Evolutionary conservation across 805 yeast species (phyloP), one percentile per base, ranked within the genome.

Genomic region (Ogataea corticis): DNA sequence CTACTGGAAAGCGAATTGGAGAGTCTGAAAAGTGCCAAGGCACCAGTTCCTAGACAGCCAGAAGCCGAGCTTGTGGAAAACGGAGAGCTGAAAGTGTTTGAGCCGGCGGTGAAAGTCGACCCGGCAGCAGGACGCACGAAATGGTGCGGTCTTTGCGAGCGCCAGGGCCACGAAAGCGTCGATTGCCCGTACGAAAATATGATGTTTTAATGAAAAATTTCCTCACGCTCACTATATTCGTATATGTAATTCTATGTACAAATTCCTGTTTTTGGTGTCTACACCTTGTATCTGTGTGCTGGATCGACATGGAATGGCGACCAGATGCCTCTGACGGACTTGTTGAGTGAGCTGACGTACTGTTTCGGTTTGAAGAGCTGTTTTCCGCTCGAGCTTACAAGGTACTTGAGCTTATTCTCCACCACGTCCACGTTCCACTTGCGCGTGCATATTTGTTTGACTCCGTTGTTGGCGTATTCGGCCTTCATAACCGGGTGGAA

Each of bases 61-160:
- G 30, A 28, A 9, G 21, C 32, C 15, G 6, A 17, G 6, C 41
- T 43, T 4, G 11, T 44, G 18, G 50, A 45, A 30, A 48, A 48
- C 38, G 62, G 62, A 3, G 55, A 52, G 18, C 49, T 59, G 32
- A 55, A 57, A 25, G 70, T 82, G 1, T 80, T 77, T 46, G 62
- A 67, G 32, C 85, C 88, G 0, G 67, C 69, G 3, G 61, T 55
- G 1, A 63, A 66, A 16, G 59, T 66, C 12, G 94, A 88, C 61
- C 85, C 91, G 0, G 73, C 90, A 0, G 80, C 80, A 2, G 96
- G 96, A 1, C 74, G 91, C 35, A 69, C 69, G 21, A 74, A 79
- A 50, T 92, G 97, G 96, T 92, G 99, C 68, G 96, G 96, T 0
- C 71, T 89, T 42, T 92, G 99, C 68, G 98, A 92, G 63, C 71